Conservation (phyloP, 2,329 filamentous ascomycete species). For the Hortaea sp. region DNA sequence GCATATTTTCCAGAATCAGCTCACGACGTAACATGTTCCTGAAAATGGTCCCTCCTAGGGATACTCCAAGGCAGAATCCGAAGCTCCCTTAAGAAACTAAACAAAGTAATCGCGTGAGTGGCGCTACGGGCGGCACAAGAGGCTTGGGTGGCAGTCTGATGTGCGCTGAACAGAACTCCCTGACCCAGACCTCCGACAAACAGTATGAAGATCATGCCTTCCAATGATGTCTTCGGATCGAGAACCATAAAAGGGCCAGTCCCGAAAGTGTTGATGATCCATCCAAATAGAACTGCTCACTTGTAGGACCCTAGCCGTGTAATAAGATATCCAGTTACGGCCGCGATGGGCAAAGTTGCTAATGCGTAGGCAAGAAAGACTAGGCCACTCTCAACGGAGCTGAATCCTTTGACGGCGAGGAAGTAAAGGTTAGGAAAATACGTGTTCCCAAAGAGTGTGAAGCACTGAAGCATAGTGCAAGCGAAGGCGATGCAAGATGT, state of each 20-base stretch:
- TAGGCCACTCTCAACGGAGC: slow-evolving; percentile 29
- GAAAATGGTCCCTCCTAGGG: slow-evolving; percentile 36
- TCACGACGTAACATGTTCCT: slow-evolving; percentile 19
- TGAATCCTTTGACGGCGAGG: slow-evolving; percentile 30
- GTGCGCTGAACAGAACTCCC: slow-evolving; percentile 33
- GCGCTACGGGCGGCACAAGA: slow-evolving; percentile 21
- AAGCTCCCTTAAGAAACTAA: slow-evolving; percentile 39
- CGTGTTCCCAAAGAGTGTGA: slow-evolving; percentile 23
- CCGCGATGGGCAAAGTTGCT: slow-evolving; percentile 18
- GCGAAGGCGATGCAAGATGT: slow-evolving; percentile 22
- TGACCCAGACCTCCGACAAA: slow-evolving; percentile 31
- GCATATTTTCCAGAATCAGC: slow-evolving; percentile 5
- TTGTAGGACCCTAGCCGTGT: slow-evolving; percentile 20
- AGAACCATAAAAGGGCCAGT: slow-evolving; percentile 35
- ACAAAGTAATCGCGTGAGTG: slow-evolving; percentile 31
- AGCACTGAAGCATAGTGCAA: slow-evolving; percentile 21
- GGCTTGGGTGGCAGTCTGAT: slow-evolving; percentile 38
- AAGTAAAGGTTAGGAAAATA: slow-evolving; percentile 37
- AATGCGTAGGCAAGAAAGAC: slow-evolving; percentile 28
- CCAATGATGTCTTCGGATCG: slow-evolving; percentile 26
- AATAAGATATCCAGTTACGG: slow-evolving; percentile 20
- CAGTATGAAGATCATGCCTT: slow-evolving; percentile 35
- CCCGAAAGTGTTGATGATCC: slow-evolving; percentile 30
- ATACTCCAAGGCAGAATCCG: slow-evolving; percentile 38
- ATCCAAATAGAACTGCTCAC: slow-evolving; percentile 17